Base-by-base conservation (phyloP, 768 basidiomycete genomes). In the Leccinum subgranulosum region DNA sequence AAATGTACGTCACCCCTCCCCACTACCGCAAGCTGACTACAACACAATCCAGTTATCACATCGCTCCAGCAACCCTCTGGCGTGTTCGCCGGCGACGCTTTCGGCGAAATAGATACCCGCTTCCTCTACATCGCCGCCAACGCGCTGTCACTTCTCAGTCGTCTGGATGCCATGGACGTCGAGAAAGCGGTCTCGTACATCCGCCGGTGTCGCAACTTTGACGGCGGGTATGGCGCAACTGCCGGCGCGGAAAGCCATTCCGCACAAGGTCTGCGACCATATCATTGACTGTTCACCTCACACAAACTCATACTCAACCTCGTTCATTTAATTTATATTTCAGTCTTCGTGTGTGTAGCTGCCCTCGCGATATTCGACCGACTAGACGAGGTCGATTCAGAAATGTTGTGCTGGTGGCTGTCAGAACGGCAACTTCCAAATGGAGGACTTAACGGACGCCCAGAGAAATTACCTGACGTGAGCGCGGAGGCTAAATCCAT, bases 391-490 rank as follows among this genome's bases (percentile, higher is more conserved):
- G 81, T 96, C 4, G 93, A 98, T 66, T 68, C 76, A 2, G 82
- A 90, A n/a, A 90, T 84, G 28, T 75, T 98, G 1, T 88, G 79
- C 3, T 95, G 92, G 88, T 98, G 97, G 97, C 75, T 99, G 3
- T 83, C 90, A 6, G 97, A 98, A 68, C 80, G 97, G 7, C 97
- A 99, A 69, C 78, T 97, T 12, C 89, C 94, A 0, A 93, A 83
- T 64, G 97, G 97, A 8, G 97, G 97, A 0, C 76, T 99, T 58
- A 98, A 98, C 63, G 97, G 96, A 0, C 80, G 97, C n/a, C 97
- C 97, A 10, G 93, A 99, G 70, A 99, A 99, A 74, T 77, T 98
- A 33, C 92, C 94, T 74, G 96, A 98, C 69, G 97, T 96, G 64
- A 64, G 86, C 79, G 7, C 10, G n/a, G 8, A n/a, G 1, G 9